A percentile compares a stretch with the other conserved stretches of the same genome.
Conservation (phyloP, 306 rosid species). For the Quercus cerris region DNA sequence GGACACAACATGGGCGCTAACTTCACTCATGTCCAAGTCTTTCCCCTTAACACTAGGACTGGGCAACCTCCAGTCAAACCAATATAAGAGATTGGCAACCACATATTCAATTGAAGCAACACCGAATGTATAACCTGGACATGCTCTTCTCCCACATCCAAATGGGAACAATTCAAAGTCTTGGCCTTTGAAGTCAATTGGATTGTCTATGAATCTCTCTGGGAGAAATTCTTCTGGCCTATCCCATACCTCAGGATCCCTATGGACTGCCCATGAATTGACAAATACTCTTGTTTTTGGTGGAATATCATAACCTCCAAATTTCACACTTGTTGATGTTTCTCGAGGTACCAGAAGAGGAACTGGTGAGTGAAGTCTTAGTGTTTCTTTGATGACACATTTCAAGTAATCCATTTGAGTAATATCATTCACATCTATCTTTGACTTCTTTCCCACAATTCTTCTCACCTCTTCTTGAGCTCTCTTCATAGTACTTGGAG, state of each 20-base stretch:
- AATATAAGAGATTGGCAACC: not conserved
- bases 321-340: not conserved
- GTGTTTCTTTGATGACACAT: constrained; percentile 28
- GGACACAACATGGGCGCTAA: not conserved
- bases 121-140: constrained; percentile 24
- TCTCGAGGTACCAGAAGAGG: constrained; percentile 30
- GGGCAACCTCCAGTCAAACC: not conserved
- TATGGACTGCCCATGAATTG: constrained; percentile 30
- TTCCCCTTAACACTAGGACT: not conserved
- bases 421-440: constrained; percentile 15
- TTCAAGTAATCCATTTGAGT: constrained; percentile 27
- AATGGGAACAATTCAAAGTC: constrained; percentile 29
- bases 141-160: constrained; percentile 35
- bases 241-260: constrained; percentile 30
- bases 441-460: constrained; percentile 17
- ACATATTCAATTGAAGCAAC: not conserved
- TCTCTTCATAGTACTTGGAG: constrained; percentile 24
- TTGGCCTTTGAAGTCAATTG: constrained; percentile 7
- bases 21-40: not conserved
- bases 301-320: constrained; percentile 20
- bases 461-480: constrained; percentile 33
- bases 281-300: constrained; percentile 14
- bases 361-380: constrained; percentile 32
- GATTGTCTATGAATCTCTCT: constrained; percentile 16
- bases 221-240: constrained; percentile 29